Evolutionary conservation across 208 protist species (phyloP).

Genomic region (Novymonas esmeraldas): DNA sequence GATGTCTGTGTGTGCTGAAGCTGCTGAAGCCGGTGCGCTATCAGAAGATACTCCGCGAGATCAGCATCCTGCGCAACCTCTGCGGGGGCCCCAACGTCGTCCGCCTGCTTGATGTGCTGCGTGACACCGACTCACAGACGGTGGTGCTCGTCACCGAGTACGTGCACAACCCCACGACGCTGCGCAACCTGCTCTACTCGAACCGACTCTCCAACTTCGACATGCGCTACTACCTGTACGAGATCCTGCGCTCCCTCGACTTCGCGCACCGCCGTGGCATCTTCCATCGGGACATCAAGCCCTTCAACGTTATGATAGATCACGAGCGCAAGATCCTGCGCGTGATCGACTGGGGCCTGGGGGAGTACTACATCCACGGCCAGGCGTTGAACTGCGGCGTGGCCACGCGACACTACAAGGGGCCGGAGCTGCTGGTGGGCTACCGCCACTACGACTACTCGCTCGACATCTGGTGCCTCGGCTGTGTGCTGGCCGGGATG

Average conservation of each 20-base stretch:
- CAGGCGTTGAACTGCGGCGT: slow-evolving; percentile 99
- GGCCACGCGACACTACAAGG: slow-evolving; percentile 99
- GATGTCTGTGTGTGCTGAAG: slow-evolving; percentile 97
- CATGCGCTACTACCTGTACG: slow-evolving; percentile 98
- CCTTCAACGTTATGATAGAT: slow-evolving; percentile 99
- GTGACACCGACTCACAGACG: slow-evolving; percentile 94
- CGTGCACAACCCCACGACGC: slow-evolving; percentile 97
- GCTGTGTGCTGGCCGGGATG: slow-evolving; percentile 99
- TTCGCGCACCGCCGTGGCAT: slow-evolving; percentile 98
- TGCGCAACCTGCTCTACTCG: slow-evolving; percentile 95
- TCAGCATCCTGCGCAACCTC: slow-evolving; percentile 99
- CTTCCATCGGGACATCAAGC: slow-evolving; percentile 99
- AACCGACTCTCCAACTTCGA: slow-evolving; percentile 95
- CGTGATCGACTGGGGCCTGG: slow-evolving; percentile 98
- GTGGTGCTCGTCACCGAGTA: slow-evolving; percentile 99
- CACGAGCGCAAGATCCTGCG: slow-evolving; percentile 94
- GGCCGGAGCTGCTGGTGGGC: slow-evolving; percentile 98
- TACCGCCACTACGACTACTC: slow-evolving; percentile 99
- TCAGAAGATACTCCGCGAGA: slow-evolving; percentile 99
- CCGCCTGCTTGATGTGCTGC: slow-evolving; percentile 97
- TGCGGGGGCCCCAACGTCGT: slow-evolving; percentile 99
- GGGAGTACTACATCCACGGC: slow-evolving; percentile 99
- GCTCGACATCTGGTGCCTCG: slow-evolving; percentile 99
- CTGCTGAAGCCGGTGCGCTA: slow-evolving; percentile 98
- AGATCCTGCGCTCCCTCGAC: slow-evolving; percentile 96